phyloP scores from a whole-genome alignment of 139 green algal genomes.

The Spirogloea muscicola region DNA sequence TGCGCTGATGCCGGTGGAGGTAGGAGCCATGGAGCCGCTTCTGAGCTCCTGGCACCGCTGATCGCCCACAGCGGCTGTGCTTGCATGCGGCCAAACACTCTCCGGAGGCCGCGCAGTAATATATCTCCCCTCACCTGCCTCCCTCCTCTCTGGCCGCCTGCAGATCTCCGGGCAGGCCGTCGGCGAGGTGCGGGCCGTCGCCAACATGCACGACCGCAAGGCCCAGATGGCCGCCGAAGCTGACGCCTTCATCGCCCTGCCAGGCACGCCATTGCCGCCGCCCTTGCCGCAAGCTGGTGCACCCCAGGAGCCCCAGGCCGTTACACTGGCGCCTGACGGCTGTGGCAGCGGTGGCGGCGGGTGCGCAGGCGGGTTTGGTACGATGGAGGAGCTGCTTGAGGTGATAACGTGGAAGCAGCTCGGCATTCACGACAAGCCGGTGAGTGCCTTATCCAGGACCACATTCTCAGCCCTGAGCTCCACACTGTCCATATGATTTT shows the following conservation, averaged over 20 bases:
- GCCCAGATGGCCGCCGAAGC: conserved; percentile 33
- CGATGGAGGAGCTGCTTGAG: conserved; percentile 52
- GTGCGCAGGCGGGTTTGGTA: conserved; percentile 42
- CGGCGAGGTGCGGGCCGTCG: conserved; percentile 7
- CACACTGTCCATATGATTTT: too few species aligned
- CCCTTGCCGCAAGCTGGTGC: not conserved
- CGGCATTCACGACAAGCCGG: conserved; percentile 51
- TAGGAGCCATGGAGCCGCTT: too few species aligned
- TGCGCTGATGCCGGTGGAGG: conserved; percentile 23
- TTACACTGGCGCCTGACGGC: too few species aligned
- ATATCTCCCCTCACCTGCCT: too few species aligned
- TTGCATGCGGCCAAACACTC: too few species aligned
- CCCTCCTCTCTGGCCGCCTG: too few species aligned
- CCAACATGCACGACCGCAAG: conserved; percentile 58
- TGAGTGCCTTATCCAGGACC: not conserved
- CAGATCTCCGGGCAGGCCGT: conserved; percentile 9
- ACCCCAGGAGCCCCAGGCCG: too few species aligned
- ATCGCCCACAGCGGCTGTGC: too few species aligned
- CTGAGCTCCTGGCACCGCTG: too few species aligned
- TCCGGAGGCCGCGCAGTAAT: too few species aligned
- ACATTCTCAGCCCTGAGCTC: not conserved
- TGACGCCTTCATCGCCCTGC: conserved; percentile 55
- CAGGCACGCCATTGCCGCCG: not conserved
- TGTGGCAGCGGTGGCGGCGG: too few species aligned
- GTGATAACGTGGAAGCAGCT: conserved; percentile 54